phyloP scores from a whole-genome alignment of 257 asterid species.

The Primulina tabacum region DNA sequence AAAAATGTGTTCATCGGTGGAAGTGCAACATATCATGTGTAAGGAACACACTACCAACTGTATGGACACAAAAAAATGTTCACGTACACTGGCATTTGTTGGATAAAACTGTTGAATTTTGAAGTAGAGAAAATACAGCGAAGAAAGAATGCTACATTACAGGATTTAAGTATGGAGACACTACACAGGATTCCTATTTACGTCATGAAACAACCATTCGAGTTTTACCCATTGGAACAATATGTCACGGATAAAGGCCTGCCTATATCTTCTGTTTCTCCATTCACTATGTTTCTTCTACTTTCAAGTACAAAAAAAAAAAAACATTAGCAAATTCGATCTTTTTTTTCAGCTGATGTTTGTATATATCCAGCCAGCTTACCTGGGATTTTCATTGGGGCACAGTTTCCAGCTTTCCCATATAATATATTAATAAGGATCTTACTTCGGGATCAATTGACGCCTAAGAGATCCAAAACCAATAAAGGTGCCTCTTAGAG shows the following conservation, averaged over 20 bases:
- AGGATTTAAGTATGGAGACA: neutral
- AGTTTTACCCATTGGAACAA: neutral
- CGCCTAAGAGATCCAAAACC: neutral
- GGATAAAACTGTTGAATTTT: neutral
- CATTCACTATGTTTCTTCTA: neutral
- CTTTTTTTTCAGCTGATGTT: too few species aligned
- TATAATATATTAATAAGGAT: too few species aligned
- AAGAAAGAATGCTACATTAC: neutral
- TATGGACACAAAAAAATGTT: neutral
- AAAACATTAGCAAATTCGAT: too few species aligned
- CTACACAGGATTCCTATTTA: neutral
- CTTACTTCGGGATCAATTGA: too few species aligned
- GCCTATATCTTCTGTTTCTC: neutral
- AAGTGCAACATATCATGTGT: neutral
- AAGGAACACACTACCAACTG: too few species aligned
- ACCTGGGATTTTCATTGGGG: too few species aligned
- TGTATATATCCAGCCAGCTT: too few species aligned
- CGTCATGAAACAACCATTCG: too few species aligned
- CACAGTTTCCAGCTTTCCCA: too few species aligned
- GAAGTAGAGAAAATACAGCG: neutral
- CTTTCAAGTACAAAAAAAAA: too few species aligned
- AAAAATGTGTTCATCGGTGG: neutral
- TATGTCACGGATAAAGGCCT: neutral
- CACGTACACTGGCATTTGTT: neutral
- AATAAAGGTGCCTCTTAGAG: neutral